phyloP scores from a whole-genome alignment of 2,329 filamentous ascomycete species.

The Exutisphaerella laricina region DNA sequence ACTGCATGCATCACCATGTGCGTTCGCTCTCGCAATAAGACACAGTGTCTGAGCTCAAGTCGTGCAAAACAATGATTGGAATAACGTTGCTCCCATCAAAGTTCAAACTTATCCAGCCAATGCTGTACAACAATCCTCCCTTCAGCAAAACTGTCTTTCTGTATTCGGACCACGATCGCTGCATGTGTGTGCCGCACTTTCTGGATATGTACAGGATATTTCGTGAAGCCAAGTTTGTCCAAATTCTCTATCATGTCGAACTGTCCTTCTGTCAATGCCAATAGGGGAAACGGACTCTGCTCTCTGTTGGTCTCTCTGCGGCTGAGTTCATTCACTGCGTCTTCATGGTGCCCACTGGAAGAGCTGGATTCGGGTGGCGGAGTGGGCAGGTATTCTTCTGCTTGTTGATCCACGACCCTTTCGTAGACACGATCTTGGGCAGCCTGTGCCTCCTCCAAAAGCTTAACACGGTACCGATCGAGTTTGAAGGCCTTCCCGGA shows the following conservation, averaged over 20 bases:
- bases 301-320: constrained; percentile 23
- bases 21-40: too few relatives aligned
- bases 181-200: constrained; percentile 78
- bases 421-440: constrained; percentile 75
- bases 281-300: constrained; percentile 50
- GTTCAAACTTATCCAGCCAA: constrained; percentile 70
- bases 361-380: constrained; percentile 31
- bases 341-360: background rate
- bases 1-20: too few relatives aligned
- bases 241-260: constrained; percentile 79
- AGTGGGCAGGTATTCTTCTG: constrained; percentile 62
- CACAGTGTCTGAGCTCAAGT: too few relatives aligned
- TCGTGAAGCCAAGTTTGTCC: constrained; percentile 56
- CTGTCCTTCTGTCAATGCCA: constrained; percentile 74
- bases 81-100: too few relatives aligned
- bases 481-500: constrained; percentile 56
- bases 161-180: constrained; percentile 75
- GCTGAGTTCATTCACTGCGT: constrained; percentile 9
- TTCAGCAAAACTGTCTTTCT: constrained; percentile 64
- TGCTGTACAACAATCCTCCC: constrained; percentile 73
- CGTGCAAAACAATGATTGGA: too few relatives aligned
- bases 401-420: constrained; percentile 60
- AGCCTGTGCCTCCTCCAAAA: constrained; percentile 68
- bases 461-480: constrained; percentile 66
- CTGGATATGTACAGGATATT: constrained; percentile 65